Percentiles rank a stretch among this genome's conserved stretches.
phyloP scores from a whole-genome alignment of 2,329 filamentous ascomycete genomes.

The Alternaria dauci region DNA sequence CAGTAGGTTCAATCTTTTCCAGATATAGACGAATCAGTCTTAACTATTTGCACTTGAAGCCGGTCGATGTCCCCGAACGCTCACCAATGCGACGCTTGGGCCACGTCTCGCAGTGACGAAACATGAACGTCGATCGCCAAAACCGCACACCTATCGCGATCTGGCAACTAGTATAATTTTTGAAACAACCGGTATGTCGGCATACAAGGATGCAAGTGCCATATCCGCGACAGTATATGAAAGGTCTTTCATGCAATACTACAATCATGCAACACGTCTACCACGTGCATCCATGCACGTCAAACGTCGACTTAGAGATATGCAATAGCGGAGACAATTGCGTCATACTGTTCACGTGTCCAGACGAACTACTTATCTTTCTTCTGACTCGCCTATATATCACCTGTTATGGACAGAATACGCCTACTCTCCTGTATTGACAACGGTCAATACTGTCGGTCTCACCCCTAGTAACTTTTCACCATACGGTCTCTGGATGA shows the following conservation, averaged over 20 bases:
- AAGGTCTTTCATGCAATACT: slow-evolving; percentile 1
- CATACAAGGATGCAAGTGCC: not conserved
- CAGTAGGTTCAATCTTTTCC: not conserved
- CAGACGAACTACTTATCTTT: not conserved
- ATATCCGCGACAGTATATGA: not conserved
- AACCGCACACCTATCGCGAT: slow-evolving; percentile 6
- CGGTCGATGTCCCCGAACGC: not conserved
- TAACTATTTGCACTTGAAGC: not conserved
- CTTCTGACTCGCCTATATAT: not conserved
- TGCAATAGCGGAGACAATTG: not conserved
- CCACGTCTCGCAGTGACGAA: not conserved
- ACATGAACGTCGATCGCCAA: slow-evolving; percentile 5
- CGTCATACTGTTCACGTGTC: slow-evolving; percentile 5
- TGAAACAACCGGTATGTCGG: not conserved
- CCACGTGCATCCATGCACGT: slow-evolving; percentile 15
- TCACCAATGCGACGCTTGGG: slow-evolving; percentile 6
- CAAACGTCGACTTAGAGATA: not conserved
- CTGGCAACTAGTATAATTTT: not conserved
- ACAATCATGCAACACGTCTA: slow-evolving; percentile 5
- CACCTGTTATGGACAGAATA: not conserved
- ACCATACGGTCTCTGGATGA: not conserved
- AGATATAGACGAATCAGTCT: not conserved
- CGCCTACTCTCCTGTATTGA: not conserved
- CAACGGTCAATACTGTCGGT: not conserved
- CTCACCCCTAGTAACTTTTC: not conserved